Base-by-base conservation (phyloP, 106 monocot genomes). In the Gastrodia elata region DNA sequence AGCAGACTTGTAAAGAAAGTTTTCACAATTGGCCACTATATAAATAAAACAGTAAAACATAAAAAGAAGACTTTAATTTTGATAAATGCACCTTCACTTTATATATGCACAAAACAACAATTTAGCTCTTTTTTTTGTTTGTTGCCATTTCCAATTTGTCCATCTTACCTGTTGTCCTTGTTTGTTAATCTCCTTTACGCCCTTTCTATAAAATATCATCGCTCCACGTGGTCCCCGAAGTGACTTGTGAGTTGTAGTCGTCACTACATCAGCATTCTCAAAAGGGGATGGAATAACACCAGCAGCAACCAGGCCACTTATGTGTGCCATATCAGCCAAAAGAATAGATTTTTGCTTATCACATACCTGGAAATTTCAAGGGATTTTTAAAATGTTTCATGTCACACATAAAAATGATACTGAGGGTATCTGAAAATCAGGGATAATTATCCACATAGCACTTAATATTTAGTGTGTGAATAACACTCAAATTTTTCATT, bases 201-300 rank as follows among this genome's bases (percentile, higher is more conserved):
- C 97, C 38, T 91, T 97, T 75, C 97, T 86, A 81, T 71, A 97
- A 67, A 97, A 97, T 57, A 97, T 97, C 97, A 97, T 97, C 72
- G 97, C 97, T 37, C 97, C 97, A 79, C 97, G 90, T 58, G 97
- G 97, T 25, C 97, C 97, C 80, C 97, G 92, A 67, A 97, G 92
- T 33, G 97, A 97, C 75, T 97, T 97, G 86, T 97, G 97, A 56
- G 97, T 97, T 22, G 97, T 97, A 11, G 97, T 97, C 43, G 97
- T 97, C 38, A 97, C 92, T 4, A 97, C 81, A 83, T 97, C 97
- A 34, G 97, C 97, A 76, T 97, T 88, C 16, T 97, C 97, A 81
- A 97, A 97, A 65, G 92, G 97, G 76, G 92, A 93, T 72, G 97
- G 90, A 71, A 97, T 86, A 71, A 97, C 97, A 78, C 81, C 92